phyloP scores from a whole-genome alignment of 176 grass and related monocot species.

The Metroxylon sagu region DNA sequence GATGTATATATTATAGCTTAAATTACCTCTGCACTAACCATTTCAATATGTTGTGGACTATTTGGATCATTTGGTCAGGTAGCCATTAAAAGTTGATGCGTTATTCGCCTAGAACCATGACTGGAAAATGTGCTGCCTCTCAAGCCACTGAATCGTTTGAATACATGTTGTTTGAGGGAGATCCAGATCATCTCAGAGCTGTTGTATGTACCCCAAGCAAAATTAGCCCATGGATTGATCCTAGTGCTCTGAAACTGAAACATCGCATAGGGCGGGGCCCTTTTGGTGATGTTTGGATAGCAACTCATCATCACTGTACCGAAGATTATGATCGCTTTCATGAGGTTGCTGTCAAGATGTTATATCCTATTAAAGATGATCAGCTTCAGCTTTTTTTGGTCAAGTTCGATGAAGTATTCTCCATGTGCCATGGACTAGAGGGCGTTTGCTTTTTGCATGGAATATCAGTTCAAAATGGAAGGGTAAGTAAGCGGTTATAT shows the following conservation, averaged over 20 bases:
- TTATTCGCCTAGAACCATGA: constrained; percentile 23
- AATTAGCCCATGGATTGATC: constrained; percentile 81
- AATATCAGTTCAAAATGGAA: constrained; percentile 70
- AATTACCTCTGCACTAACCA: too few species aligned
- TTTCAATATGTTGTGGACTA: too few species aligned
- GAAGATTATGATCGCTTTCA: constrained; percentile 61
- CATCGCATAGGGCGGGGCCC: constrained; percentile 86
- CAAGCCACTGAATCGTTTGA: constrained; percentile 55
- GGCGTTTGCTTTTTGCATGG: constrained; percentile 68
- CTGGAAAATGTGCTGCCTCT: constrained; percentile 29
- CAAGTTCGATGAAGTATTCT: constrained; percentile 74
- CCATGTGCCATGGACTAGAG: constrained; percentile 55
- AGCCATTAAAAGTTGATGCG: too few species aligned
- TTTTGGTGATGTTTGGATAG: constrained; percentile 91
- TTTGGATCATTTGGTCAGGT: too few species aligned
- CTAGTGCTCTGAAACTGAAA: constrained; percentile 50
- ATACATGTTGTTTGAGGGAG: constrained; percentile 83
- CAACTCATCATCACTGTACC: constrained; percentile 61
- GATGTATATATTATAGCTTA: too few species aligned
- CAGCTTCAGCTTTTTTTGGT: constrained; percentile 59
- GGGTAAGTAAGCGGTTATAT: constrained; percentile 33
- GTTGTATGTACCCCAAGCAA: constrained; percentile 56
- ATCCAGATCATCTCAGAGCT: constrained; percentile 53
- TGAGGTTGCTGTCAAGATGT: constrained; percentile 91
- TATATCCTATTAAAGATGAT: constrained; percentile 82